Percentiles rank a stretch among this genome's conserved stretches.
Conservation (phyloP, 495 filamentous ascomycete genomes). For the Xylaria curta region DNA sequence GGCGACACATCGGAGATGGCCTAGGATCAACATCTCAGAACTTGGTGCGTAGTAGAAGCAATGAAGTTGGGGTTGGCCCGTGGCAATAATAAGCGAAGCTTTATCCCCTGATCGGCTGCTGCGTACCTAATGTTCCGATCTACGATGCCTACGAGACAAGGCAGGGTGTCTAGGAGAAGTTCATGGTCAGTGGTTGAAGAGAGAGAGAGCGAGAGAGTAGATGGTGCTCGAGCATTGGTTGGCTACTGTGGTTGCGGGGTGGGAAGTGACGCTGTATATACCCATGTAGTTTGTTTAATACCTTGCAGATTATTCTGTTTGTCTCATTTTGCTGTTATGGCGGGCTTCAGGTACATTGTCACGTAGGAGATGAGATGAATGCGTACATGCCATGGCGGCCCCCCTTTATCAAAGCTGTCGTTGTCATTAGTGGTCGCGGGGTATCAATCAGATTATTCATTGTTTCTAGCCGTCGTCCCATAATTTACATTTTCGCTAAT, state of each 20-base stretch:
- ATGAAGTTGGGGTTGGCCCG: not conserved
- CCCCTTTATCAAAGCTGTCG: no score
- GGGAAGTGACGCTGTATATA: conserved; percentile 19
- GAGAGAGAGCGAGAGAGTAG: not conserved
- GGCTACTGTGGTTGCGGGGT: not conserved
- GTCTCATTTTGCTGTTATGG: not conserved
- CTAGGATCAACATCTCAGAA: not conserved
- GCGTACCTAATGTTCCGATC: not conserved
- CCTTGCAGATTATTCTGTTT: not conserved
- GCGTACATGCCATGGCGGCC: not conserved
- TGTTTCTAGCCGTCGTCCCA: not conserved
- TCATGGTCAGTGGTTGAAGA: not conserved
- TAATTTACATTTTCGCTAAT: not conserved
- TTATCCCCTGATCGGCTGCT: not conserved
- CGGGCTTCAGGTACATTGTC: not conserved
- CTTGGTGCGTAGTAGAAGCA: not conserved
- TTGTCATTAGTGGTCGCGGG: not conserved
- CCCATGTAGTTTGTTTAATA: conserved; percentile 24
- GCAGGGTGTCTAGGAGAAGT: not conserved
- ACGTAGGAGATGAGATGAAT: not conserved
- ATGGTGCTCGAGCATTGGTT: not conserved
- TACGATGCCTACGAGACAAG: not conserved
- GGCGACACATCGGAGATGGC: not conserved
- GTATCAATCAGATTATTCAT: conserved; percentile 22
- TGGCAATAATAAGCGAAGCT: not conserved